A percentile compares a stretch with the other conserved stretches of the same genome.
phyloP scores from a whole-genome alignment of 2,329 filamentous ascomycete species.

The Dactylellina cionopaga region DNA sequence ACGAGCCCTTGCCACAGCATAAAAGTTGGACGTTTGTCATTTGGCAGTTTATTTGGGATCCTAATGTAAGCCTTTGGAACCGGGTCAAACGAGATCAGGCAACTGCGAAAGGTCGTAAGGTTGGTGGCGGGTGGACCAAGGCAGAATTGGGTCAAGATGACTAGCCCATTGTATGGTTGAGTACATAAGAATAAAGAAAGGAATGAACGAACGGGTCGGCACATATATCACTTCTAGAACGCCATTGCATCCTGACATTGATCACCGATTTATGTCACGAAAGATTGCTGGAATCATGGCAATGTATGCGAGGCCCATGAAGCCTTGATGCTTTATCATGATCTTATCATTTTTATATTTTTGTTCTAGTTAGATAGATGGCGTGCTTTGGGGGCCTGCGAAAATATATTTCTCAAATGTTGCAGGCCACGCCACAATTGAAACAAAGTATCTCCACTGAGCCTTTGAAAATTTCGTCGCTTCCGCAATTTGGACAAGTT shows the following conservation, averaged over 20 bases:
- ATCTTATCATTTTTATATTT: too few species aligned
- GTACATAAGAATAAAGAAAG: background rate
- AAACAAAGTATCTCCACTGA: slow-evolving; percentile 30
- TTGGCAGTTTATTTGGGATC: slow-evolving; percentile 94
- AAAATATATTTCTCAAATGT: slow-evolving; percentile 8
- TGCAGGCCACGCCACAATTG: slow-evolving; percentile 31
- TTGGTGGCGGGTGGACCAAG: slow-evolving; percentile 62
- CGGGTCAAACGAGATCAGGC: slow-evolving; percentile 91
- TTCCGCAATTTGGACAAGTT: slow-evolving; percentile 26
- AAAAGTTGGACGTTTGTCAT: slow-evolving; percentile 92
- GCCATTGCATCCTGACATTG: too few species aligned
- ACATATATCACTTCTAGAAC: too few species aligned
- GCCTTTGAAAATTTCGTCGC: slow-evolving; percentile 37
- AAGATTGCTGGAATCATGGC: too few species aligned
- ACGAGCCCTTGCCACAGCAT: slow-evolving; percentile 84
- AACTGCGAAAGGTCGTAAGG: slow-evolving; percentile 65
- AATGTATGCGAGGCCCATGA: too few species aligned
- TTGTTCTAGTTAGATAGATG: too few species aligned
- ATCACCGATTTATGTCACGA: too few species aligned
- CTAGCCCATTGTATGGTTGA: too few species aligned
- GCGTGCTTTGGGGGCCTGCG: too few species aligned
- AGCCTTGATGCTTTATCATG: too few species aligned
- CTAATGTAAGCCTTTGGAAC: slow-evolving; percentile 87
- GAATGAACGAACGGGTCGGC: background rate
- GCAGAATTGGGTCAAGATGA: slow-evolving; percentile 47